Evolutionary conservation across 2,329 filamentous ascomycete species (phyloP).

Genomic region (Neopestalotiopsis sp.): DNA sequence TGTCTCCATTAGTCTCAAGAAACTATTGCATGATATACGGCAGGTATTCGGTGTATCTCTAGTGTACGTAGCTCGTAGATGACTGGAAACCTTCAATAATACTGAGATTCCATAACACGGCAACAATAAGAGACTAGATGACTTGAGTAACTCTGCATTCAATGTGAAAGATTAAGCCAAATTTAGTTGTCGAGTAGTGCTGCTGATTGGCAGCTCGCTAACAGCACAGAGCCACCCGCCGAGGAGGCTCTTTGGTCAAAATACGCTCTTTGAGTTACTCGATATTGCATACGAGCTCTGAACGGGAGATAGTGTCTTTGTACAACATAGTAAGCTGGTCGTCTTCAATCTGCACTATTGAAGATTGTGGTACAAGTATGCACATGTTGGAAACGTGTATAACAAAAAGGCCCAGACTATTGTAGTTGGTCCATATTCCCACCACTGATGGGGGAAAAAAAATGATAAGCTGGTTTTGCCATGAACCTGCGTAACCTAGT

Average conservation of each 20-base stretch:
- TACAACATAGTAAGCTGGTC: background rate
- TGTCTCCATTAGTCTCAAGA: background rate
- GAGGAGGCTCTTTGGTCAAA: constrained; percentile 20
- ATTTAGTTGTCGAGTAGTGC: background rate
- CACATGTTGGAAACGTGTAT: background rate
- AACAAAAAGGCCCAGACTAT: background rate
- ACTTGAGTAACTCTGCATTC: background rate
- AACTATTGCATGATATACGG: background rate
- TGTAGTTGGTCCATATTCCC: background rate
- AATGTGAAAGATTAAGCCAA: background rate
- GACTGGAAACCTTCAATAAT: background rate
- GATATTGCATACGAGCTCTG: constrained; percentile 6
- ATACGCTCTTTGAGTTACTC: constrained; percentile 18
- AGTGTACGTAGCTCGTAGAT: background rate
- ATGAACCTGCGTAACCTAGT: background rate
- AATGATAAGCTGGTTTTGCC: background rate
- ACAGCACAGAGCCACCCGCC: constrained; percentile 12
- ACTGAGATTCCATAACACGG: background rate
- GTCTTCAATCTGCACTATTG: background rate
- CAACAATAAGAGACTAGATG: background rate
- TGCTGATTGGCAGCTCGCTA: background rate
- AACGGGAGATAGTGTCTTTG: background rate
- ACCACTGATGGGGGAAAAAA: too few relatives aligned
- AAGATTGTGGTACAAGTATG: background rate
- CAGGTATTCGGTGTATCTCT: background rate